phyloP scores from a whole-genome alignment of 108 stramenopile genomes.

The Parietichytrium sp. region DNA sequence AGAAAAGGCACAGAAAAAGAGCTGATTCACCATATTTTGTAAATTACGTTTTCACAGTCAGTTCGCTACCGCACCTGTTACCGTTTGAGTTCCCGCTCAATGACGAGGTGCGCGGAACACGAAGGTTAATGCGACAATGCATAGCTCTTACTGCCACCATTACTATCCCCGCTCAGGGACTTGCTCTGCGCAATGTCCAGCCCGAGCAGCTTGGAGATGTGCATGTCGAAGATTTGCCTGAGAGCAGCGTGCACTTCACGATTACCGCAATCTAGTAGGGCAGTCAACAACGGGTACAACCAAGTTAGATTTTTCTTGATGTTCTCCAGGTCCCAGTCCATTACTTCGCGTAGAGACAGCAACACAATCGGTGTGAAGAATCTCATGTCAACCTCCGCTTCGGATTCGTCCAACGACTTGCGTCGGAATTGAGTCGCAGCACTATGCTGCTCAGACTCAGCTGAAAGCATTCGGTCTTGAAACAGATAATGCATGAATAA shows the following conservation, averaged over 20 bases:
- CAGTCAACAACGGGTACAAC: conserved; percentile 33
- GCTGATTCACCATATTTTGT: too few relatives aligned
- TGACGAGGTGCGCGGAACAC: too few relatives aligned
- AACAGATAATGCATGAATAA: conserved; percentile 38
- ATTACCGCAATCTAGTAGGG: conserved; percentile 37
- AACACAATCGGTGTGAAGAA: neutral
- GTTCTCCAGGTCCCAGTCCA: neutral
- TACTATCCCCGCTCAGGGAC: too few relatives aligned
- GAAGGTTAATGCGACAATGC: too few relatives aligned
- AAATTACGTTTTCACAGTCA: too few relatives aligned
- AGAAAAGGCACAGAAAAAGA: too few relatives aligned
- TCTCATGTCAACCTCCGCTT: conserved; percentile 1
- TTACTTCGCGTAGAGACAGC: conserved; percentile 3
- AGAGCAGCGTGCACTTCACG: conserved; percentile 12
- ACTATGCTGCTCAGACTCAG: neutral
- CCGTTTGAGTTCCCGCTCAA: too few relatives aligned
- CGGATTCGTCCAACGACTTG: neutral
- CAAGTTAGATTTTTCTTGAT: conserved; percentile 21
- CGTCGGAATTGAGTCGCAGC: neutral
- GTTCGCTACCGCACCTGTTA: too few relatives aligned
- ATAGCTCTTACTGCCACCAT: too few relatives aligned
- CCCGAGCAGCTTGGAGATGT: neutral
- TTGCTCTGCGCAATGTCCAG: too few relatives aligned
- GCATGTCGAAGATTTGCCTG: conserved; percentile 21
- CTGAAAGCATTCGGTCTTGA: neutral